Percentiles rank a stretch among this genome's conserved stretches.
These are phyloP conservation scores for Cocos nucifera DNA, from an alignment of 176 grass and related monocot genomes.

Conservation along the genomic window DNA sequence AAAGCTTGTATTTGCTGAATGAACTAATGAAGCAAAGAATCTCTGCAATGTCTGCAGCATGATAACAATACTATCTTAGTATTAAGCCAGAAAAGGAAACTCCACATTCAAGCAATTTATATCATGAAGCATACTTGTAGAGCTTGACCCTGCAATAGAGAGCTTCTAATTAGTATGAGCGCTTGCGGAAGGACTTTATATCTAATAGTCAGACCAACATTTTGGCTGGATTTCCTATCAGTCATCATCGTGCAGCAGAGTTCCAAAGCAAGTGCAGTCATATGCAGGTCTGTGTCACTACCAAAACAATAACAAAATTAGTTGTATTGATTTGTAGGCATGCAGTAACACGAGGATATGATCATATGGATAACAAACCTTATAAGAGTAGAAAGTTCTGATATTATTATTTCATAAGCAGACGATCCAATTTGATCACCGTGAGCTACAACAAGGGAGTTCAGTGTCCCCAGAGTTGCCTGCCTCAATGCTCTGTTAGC, in stretches of 20 bases:
- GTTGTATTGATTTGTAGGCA: not conserved
- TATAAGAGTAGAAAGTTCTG: constrained; percentile 80
- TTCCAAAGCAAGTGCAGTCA: constrained; percentile 85
- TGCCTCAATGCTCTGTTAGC: constrained; percentile 81
- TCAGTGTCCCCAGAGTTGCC: constrained; percentile 71
- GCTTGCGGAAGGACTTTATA: constrained; percentile 84
- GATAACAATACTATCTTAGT: constrained; percentile 13
- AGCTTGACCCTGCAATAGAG: constrained; percentile 85
- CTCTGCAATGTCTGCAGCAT: constrained; percentile 60
- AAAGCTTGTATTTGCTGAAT: constrained; percentile 79
- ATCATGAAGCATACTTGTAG: constrained; percentile 39
- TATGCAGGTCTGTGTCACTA: constrained; percentile 87
- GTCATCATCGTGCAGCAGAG: constrained; percentile 89
- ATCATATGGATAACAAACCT: constrained; percentile 28
- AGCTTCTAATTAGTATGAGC: constrained; percentile 74
- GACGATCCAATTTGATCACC: constrained; percentile 77
- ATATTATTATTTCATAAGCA: constrained; percentile 72
- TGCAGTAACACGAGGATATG: too few species aligned
- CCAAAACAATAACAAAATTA: constrained; percentile 12
- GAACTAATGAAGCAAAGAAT: constrained; percentile 77
- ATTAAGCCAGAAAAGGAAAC: not conserved
- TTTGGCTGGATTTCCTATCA: constrained; percentile 63
- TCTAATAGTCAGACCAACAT: constrained; percentile 58
- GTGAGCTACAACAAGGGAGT: constrained; percentile 68
- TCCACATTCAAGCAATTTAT: not conserved